Percentiles rank a stretch among this genome's conserved stretches.
These are phyloP conservation scores for Lachnellula hyalina DNA, from an alignment of 2,329 filamentous ascomycete genomes.

Conservation along the genomic window DNA sequence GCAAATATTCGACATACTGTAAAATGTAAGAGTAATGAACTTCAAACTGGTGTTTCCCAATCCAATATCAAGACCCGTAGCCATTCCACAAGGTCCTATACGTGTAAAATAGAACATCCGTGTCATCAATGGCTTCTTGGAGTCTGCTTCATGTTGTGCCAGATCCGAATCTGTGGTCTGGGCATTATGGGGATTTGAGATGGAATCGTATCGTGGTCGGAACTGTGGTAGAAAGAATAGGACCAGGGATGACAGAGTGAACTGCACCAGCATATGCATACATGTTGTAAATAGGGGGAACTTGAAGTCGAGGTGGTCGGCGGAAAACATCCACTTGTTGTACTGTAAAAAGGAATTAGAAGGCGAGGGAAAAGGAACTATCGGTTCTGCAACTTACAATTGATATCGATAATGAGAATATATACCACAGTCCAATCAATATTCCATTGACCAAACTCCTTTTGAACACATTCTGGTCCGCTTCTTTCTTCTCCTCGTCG, in stretches of 20 bases:
- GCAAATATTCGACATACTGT: slow-evolving; percentile 53
- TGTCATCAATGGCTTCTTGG: slow-evolving; percentile 62
- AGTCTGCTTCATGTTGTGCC: slow-evolving; percentile 26
- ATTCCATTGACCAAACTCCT: slow-evolving; percentile 67
- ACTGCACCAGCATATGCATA: slow-evolving; percentile 94
- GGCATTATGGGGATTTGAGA: slow-evolving; percentile 30
- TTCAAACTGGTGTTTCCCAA: slow-evolving; percentile 93
- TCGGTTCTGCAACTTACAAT: slow-evolving; percentile 53
- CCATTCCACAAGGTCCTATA: slow-evolving; percentile 84
- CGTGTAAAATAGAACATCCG: slow-evolving; percentile 87
- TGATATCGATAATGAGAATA: slow-evolving; percentile 90
- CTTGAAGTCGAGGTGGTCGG: slow-evolving; percentile 78
- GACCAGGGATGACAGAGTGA: slow-evolving; percentile 69
- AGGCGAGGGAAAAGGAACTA: not conserved
- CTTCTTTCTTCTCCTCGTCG: slow-evolving; percentile 68
- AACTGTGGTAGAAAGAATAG: slow-evolving; percentile 79
- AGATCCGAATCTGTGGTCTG: slow-evolving; percentile 27
- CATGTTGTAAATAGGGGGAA: slow-evolving; percentile 95
- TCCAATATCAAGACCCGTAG: slow-evolving; percentile 92
- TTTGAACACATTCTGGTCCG: slow-evolving; percentile 67
- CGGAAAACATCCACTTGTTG: slow-evolving; percentile 99
- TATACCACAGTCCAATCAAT: slow-evolving; percentile 81
- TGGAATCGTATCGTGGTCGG: slow-evolving; percentile 54
- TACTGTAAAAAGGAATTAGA: slow-evolving; percentile 51
- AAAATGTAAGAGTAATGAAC: slow-evolving; percentile 95